Evolutionary conservation across 2,329 filamentous ascomycete species (phyloP).

Genomic region (Penicillium digitatum): DNA sequence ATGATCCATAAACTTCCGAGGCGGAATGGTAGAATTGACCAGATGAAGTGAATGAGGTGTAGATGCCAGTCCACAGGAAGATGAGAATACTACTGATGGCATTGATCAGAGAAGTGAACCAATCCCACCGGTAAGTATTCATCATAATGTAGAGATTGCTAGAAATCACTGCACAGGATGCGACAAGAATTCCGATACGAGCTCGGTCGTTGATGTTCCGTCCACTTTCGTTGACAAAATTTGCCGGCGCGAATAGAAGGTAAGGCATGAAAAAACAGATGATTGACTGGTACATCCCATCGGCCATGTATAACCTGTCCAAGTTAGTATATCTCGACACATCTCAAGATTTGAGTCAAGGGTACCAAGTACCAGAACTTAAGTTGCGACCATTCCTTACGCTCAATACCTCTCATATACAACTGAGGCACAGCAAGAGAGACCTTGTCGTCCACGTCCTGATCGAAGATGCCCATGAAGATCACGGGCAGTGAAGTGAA

Average conservation of each 20-base stretch:
- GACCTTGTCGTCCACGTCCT: slow-evolving; percentile 91
- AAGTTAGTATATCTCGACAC: slow-evolving; percentile 27
- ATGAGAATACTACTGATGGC: slow-evolving; percentile 77
- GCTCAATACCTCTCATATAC: slow-evolving; percentile 91
- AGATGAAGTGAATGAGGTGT: slow-evolving; percentile 59
- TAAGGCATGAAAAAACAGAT: slow-evolving; percentile 93
- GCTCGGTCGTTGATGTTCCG: slow-evolving; percentile 72
- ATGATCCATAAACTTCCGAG: slow-evolving; percentile 70
- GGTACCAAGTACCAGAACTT: slow-evolving; percentile 80
- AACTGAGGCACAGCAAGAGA: slow-evolving; percentile 92
- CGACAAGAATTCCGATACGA: slow-evolving; percentile 83
- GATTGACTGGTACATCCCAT: slow-evolving; percentile 90
- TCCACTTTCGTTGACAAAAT: slow-evolving; percentile 68
- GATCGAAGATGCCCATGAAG: slow-evolving; percentile 93
- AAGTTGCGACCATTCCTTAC: slow-evolving; percentile 88
- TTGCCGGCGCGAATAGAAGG: slow-evolving; percentile 66
- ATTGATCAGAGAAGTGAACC: slow-evolving; percentile 83
- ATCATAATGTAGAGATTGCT: slow-evolving; percentile 94
- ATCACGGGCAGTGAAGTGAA: slow-evolving; percentile 95
- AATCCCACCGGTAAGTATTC: slow-evolving; percentile 98
- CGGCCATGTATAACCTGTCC: slow-evolving; percentile 80
- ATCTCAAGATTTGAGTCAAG: not conserved
- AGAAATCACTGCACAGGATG: slow-evolving; percentile 74
- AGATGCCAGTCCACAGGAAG: slow-evolving; percentile 94
- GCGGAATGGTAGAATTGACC: slow-evolving; percentile 72